These are phyloP conservation scores for Papiliotrema nemorosa DNA, from an alignment of 1,284 basidiomycete species.

Conservation along the genomic window DNA sequence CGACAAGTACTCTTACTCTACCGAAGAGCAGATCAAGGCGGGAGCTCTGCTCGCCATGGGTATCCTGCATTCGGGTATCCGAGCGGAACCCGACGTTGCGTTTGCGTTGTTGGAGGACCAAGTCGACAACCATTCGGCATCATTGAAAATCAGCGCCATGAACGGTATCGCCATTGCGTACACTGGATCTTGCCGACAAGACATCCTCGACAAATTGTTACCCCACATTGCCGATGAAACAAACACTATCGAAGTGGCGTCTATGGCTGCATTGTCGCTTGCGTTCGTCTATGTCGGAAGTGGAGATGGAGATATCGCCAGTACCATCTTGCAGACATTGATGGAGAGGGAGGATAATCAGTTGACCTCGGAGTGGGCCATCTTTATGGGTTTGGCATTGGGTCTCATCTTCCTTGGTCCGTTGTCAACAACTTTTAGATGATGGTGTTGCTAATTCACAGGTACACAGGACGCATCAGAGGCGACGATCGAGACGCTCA, in stretches of 20 bases:
- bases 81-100: slow-evolving; percentile 91
- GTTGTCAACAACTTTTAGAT: background rate
- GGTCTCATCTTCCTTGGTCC: slow-evolving; percentile 86
- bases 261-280: slow-evolving; percentile 79
- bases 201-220: slow-evolving; percentile 72
- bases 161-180: slow-evolving; percentile 90
- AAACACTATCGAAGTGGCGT: slow-evolving; percentile 82
- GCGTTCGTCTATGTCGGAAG: slow-evolving; percentile 96
- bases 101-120: slow-evolving; percentile 88
- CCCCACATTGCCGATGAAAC: slow-evolving; percentile 76
- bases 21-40: slow-evolving; percentile 96
- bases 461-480: slow-evolving; percentile 88
- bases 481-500: slow-evolving; percentile 90
- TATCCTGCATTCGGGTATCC: slow-evolving; percentile 82
- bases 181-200: slow-evolving; percentile 85
- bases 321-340: slow-evolving; percentile 83
- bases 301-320: slow-evolving; percentile 88
- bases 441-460: slow-evolving; percentile 36
- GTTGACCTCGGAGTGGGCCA: slow-evolving; percentile 86
- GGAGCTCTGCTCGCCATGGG: slow-evolving; percentile 95
- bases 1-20: slow-evolving; percentile 96
- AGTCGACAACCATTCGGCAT: slow-evolving; percentile 79
- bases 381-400: slow-evolving; percentile 85
- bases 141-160: slow-evolving; percentile 82
- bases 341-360: slow-evolving; percentile 75